phyloP scores from a whole-genome alignment of 306 rosid species.

The Sindora glabra region DNA sequence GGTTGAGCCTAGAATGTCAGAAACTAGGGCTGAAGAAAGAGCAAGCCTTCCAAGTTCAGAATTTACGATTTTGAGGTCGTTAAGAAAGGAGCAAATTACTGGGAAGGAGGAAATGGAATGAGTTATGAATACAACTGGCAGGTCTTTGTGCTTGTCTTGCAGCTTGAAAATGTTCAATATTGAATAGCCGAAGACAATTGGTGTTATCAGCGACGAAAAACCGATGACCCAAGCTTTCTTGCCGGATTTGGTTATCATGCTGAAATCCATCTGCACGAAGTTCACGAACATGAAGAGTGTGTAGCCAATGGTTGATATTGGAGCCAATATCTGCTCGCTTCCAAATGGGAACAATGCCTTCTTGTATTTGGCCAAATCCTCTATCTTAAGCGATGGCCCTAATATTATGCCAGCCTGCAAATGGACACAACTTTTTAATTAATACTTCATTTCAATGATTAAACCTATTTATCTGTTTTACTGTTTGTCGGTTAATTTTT shows the following conservation, averaged over 20 bases:
- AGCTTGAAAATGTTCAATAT: neutral
- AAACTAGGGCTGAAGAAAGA: conserved; percentile 38
- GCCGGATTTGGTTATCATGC: conserved; percentile 29
- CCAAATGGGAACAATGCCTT: conserved; percentile 9
- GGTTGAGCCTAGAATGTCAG: conserved; percentile 7
- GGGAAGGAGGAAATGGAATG: conserved; percentile 26
- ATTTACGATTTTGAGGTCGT: conserved; percentile 35
- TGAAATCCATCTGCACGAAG: conserved; percentile 42
- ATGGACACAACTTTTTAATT: no score
- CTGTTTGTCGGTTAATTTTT: no score
- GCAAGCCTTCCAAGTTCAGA: conserved; percentile 41
- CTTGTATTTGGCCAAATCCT: neutral
- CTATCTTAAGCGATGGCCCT: conserved; percentile 21
- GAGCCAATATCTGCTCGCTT: conserved; percentile 15
- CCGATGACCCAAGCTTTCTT: conserved; percentile 30
- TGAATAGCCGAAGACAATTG: neutral
- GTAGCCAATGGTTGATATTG: conserved; percentile 23
- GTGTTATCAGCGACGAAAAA: neutral
- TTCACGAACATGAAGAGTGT: conserved; percentile 23
- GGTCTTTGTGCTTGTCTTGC: fast-evolving
- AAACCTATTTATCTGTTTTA: no score
- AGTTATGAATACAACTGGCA: neutral
- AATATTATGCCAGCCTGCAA: conserved; percentile 38
- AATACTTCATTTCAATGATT: no score
- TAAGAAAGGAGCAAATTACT: conserved; percentile 18